Evolutionary conservation across 2,329 filamentous ascomycete species (phyloP), one percentile per base, ranked within the genome.

Genomic region (Fusarium graminum): DNA sequence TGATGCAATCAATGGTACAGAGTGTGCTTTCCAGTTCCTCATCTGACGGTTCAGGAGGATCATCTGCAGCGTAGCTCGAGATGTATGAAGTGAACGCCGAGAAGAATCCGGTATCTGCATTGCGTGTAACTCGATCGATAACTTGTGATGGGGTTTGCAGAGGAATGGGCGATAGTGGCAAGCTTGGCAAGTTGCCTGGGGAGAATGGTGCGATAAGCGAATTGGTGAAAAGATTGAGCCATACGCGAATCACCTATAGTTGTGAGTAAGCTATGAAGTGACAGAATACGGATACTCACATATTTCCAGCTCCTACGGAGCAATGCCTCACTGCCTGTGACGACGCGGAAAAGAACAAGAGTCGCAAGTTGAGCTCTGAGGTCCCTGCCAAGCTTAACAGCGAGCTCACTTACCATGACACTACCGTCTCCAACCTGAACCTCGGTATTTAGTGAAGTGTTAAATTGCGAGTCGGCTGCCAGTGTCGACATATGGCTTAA

Each of bases 351-450:
- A 28, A 99, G 83, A n/a, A 99, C 92, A 51, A 98, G 88, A 9
- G 93, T 97, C 8, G 95, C 94, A 53, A 99, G 83, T 76, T 99
- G 94, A 36, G 94, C 94, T 74, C 94, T 90, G 79, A 96, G 94
- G 76, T 99, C 93, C 68, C 94, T 86, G 39, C 95, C 95, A 74
- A 99, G 93, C 75, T 96, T 94, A 61, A 99, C 95, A 43, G 96
- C 94, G 65, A 97, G 88, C 81, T 98, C 94, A 76, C 94, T 98
- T 69, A 99, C 96, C 95, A 99, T 99, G 56, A 99, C 93, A 73
- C 90, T 95, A 77, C 92, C 94, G 68, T 95, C 92, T 3, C 91
- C 92, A 13, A 90, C 93, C 77, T 98, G 94, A 4, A 99, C 92
- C 77, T 98, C 95, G 0, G 96, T 98, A 74, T 99, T 99, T 28